Base-by-base conservation (phyloP, 2,329 filamentous ascomycete species). In the Ceratocystis harringtonii region DNA sequence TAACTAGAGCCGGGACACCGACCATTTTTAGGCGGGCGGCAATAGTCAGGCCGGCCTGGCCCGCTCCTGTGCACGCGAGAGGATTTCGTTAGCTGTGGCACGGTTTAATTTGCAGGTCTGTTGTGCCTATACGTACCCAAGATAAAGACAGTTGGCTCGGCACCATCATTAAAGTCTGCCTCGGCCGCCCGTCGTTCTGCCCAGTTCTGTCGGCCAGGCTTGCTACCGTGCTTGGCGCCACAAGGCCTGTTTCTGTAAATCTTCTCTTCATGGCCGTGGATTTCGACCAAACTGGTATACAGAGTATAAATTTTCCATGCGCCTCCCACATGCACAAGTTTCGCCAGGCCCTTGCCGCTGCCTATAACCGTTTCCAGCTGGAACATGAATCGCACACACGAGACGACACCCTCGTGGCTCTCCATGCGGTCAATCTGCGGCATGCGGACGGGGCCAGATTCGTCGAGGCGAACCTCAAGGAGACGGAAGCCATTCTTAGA, bases 281-380 rank as follows among this genome's bases (percentile, higher is more conserved):
- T 68, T 45, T 81, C 78, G 1, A 77, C 71, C 4, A 89, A 74
- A 0, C 78, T 76, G 0, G 86, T 88, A 70, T 83, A 88, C 0
- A 89, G 70, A 1, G 83, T 85, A 68, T 82, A 86, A 0, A 83
- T 80, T 71, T 84, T 85, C 84, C 84, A 88, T 1, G 66, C 44
- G 5, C 57, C 28, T 2, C 72, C 73, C 61, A 76, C 73, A 45
- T 77, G 72, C 0, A 78, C 75, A 0, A 88, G 71, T 2, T 83
- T 76, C 0, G 81, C 76, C 1, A 88, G 69, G 1, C 86, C 86
- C 1, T 77, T 73, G 0, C 84, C 87, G 0, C 69, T 69, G 0
- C 85, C 85, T 1, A 81, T 69, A 4, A 76, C 73, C 0, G 81
- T 85, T 2, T 80, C 76, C 22, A 85, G 74, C 0, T 72, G 77